Evolutionary conservation across 768 basidiomycete genomes (phyloP).

Genomic region (Fomitopsis serialis): DNA sequence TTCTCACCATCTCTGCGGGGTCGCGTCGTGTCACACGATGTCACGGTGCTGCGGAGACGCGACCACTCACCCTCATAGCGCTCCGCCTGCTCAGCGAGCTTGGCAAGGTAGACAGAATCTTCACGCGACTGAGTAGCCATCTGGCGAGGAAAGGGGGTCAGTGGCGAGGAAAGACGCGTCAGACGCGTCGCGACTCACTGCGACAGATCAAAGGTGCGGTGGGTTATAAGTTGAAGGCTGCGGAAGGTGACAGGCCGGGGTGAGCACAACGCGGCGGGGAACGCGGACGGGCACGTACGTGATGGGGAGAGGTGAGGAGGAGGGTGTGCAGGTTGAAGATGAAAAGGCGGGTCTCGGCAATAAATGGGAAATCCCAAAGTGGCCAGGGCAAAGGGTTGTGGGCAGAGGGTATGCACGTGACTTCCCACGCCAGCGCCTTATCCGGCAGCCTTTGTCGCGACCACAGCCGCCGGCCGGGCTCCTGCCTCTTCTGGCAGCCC

Average conservation of each 20-base stretch:
- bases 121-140: conserved; percentile 80
- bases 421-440: conserved; percentile 18
- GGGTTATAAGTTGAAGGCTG: conserved; percentile 8
- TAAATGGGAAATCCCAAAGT: conserved; percentile 58
- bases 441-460: neutral
- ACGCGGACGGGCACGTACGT: conserved; percentile 30
- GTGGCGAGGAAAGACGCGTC: conserved; percentile 31
- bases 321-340: conserved; percentile 37
- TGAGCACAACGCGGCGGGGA: conserved; percentile 33
- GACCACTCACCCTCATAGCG: conserved; percentile 82
- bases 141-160: conserved; percentile 31
- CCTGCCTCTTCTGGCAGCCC: neutral
- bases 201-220: conserved; percentile 20
- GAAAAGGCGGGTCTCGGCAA: conserved; percentile 36
- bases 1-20: conserved; percentile 88
- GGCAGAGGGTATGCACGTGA: conserved; percentile 36
- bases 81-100: conserved; percentile 99
- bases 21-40: conserved; percentile 11
- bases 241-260: conserved; percentile 15
- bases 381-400: conserved; percentile 70
- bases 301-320: conserved; percentile 33
- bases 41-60: conserved; percentile 6
- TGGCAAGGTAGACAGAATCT: conserved; percentile 99
- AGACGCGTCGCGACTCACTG: conserved; percentile 39
- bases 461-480: neutral